A percentile compares a stretch with the other conserved stretches of the same genome.
phyloP scores from a whole-genome alignment of 1,284 basidiomycete genomes.

The Boletus semigastroideus region DNA sequence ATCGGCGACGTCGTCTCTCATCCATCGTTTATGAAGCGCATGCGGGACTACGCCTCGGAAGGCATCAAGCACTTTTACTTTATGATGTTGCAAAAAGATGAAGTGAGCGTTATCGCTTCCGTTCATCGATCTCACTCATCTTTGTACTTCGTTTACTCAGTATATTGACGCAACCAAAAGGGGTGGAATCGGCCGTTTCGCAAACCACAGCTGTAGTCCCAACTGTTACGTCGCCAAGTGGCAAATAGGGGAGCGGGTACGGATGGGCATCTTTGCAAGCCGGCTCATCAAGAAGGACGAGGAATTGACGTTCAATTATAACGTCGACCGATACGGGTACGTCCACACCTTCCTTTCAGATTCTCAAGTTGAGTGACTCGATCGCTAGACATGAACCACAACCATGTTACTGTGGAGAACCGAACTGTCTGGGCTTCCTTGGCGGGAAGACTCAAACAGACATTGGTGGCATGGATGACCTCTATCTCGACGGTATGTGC shows the following conservation, averaged over 20 bases:
- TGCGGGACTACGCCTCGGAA: conserved; percentile 91
- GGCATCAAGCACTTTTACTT: conserved; percentile 99
- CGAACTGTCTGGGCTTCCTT: conserved; percentile 94
- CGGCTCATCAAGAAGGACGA: conserved; percentile 80
- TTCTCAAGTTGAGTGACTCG: background rate
- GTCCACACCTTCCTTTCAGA: conserved; percentile 29
- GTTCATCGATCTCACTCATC: conserved; percentile 1
- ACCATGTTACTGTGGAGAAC: conserved; percentile 93
- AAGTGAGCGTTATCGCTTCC: conserved; percentile 52
- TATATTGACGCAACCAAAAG: conserved; percentile 98
- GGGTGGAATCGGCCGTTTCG: conserved; percentile 95
- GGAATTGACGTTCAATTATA: conserved; percentile 99
- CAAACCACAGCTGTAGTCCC: conserved; percentile 97
- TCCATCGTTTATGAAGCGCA: conserved; percentile 86
- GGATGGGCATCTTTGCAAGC: conserved; percentile 98
- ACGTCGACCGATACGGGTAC: conserved; percentile 97
- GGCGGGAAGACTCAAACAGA: conserved; percentile 99
- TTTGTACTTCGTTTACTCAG: conserved; percentile 39
- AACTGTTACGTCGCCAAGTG: conserved; percentile 99
- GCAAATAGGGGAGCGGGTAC: conserved; percentile 88
- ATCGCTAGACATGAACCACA: conserved; percentile 88
- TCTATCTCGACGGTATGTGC: conserved; percentile 85
- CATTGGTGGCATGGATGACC: conserved; percentile 89
- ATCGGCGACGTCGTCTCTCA: conserved; percentile 95
- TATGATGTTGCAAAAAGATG: conserved; percentile 99